Evolutionary conservation across 2,329 filamentous ascomycete genomes (phyloP).

Genomic region (Colletotrichum sp.): DNA sequence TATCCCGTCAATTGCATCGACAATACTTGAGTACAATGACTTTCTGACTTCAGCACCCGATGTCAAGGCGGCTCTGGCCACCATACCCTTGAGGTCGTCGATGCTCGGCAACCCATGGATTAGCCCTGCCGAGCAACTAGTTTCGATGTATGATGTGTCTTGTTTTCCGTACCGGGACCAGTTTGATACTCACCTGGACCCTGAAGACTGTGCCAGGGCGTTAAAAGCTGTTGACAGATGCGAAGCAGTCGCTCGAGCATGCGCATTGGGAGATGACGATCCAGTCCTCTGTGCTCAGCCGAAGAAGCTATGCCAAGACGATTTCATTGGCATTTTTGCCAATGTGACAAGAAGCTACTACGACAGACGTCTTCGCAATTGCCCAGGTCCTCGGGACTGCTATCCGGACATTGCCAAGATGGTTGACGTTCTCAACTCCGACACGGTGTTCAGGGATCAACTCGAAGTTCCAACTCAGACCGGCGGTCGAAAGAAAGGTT

Average conservation of each 20-base stretch:
- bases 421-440: not conserved
- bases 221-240: not conserved
- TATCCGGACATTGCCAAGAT: not conserved
- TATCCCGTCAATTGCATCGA: not conserved
- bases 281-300: not conserved
- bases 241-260: not conserved
- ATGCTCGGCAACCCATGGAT: slow-evolving; percentile 1
- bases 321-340: not conserved
- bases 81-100: not conserved
- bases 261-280: not conserved
- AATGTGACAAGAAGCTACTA: not conserved
- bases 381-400: not conserved
- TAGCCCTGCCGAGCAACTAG: not conserved
- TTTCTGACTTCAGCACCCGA: not conserved
- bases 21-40: not conserved
- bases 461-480: not conserved
- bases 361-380: not conserved
- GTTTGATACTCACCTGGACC: not conserved
- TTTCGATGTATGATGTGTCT: slow-evolving; percentile 2
- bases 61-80: not conserved
- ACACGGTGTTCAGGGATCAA: not conserved
- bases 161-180: not conserved
- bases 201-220: not conserved
- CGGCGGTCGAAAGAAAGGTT: not conserved
- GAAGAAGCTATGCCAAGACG: not conserved